phyloP scores from a whole-genome alignment of 768 basidiomycete species.

The Chiua virens region DNA sequence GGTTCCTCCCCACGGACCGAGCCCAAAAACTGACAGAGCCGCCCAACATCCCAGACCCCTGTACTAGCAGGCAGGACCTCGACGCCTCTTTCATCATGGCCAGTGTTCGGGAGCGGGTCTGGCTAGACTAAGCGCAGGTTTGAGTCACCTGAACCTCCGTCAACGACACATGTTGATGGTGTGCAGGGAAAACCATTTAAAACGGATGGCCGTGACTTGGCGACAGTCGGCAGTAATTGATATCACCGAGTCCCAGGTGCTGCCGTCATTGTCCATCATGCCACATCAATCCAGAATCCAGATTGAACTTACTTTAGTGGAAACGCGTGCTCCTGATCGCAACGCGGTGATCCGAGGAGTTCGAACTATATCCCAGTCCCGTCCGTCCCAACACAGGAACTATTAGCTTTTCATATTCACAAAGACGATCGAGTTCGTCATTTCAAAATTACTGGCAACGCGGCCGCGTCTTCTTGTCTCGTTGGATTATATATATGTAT shows the following conservation, averaged over 20 bases:
- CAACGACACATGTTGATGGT: background rate
- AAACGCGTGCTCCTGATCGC: background rate
- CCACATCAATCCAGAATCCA: background rate
- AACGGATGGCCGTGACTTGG: background rate
- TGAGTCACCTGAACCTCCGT: no score
- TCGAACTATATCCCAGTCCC: background rate
- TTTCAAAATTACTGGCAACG: background rate
- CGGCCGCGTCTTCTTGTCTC: slow-evolving; percentile 3
- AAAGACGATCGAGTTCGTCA: background rate
- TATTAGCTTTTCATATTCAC: slow-evolving; percentile 1
- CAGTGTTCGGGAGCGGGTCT: background rate
- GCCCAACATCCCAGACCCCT: background rate
- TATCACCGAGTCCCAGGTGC: background rate
- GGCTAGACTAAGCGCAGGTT: background rate
- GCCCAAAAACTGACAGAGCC: no score
- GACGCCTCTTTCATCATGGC: slow-evolving; percentile 3
- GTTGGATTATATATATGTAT: slow-evolving; percentile 1
- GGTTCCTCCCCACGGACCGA: background rate
- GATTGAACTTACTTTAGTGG: no score
- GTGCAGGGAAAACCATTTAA: background rate
- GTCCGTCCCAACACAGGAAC: no score
- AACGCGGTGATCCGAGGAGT: slow-evolving; percentile 19
- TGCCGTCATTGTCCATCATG: slow-evolving; percentile 5
- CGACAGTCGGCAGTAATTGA: background rate
- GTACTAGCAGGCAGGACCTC: background rate